A percentile compares a stretch with the other conserved stretches of the same genome.
Evolutionary conservation across 2,329 filamentous ascomycete genomes (phyloP).

Genomic region (Lachnum nothofagi): DNA sequence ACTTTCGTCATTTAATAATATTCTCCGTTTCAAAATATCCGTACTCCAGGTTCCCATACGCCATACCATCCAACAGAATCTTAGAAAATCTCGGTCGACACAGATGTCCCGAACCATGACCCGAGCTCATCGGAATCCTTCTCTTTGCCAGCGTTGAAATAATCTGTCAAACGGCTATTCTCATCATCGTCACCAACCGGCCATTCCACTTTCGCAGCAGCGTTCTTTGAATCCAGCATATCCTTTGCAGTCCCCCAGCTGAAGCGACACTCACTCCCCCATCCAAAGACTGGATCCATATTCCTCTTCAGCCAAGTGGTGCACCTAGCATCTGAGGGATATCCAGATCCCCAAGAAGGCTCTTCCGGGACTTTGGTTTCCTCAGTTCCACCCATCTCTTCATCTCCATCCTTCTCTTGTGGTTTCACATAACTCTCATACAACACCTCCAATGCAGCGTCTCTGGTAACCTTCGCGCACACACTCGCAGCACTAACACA

Average conservation of each 20-base stretch:
- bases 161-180: constrained; percentile 68
- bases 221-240: constrained; percentile 63
- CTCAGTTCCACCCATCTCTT: constrained; percentile 21
- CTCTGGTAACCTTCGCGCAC: constrained; percentile 91
- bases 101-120: constrained; percentile 67
- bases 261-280: constrained; percentile 88
- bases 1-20: no score
- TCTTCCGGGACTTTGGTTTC: constrained; percentile 31
- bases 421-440: constrained; percentile 41
- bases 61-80: not conserved
- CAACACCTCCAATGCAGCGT: constrained; percentile 78
- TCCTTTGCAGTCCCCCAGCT: constrained; percentile 96
- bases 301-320: constrained; percentile 75
- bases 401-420: constrained; percentile 31
- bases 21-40: no score
- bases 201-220: constrained; percentile 75
- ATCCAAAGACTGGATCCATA: constrained; percentile 92
- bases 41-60: no score
- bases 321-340: constrained; percentile 81
- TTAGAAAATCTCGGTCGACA: constrained; percentile 30
- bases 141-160: constrained; percentile 47
- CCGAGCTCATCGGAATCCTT: constrained; percentile 55
- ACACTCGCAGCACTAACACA: constrained; percentile 91
- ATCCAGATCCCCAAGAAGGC: constrained; percentile 80
- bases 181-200: constrained; percentile 67